Base-by-base conservation (phyloP, 2,329 filamentous ascomycete species). In the Calonectria multiphialidica region DNA sequence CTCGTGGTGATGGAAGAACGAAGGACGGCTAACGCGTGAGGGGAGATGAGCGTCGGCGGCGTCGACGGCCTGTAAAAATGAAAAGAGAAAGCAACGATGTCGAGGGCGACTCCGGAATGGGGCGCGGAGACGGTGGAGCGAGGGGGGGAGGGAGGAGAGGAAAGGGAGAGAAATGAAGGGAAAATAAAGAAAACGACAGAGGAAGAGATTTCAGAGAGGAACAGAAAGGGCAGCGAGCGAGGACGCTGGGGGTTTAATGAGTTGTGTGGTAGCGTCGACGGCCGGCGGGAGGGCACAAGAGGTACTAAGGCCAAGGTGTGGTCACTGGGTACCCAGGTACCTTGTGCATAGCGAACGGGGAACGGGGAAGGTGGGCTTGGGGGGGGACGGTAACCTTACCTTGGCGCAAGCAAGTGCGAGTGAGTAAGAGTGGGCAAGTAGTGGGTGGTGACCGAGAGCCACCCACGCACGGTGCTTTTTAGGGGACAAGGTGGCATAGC, bases 201-300 rank as follows among this genome's bases (percentile, higher is more conserved):
- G 78, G 75, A 79, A 78, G 72, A 78, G 79, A 81, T 80, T 78
- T 78, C 78, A 78, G 75, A 74, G 73, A 75, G 73, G 73, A 76
- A 75, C 68, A 70, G 75, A 78, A 69, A 64, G 69, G 73, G 72
- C 66, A 74, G 67, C 68, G 57, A 76, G 78, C 77, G 80, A 80
- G 78, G 68, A 77, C 72, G 77, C 77, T 75, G 79, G 70, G 80
- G 79, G 80, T 81, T 82, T 82, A 82, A 82, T 82, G 81, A 81
- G 74, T 74, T 75, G 74, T 78, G 77, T 75, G 77, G 78, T 76
- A 77, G 74, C 76, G 75, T 78, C 75, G 74, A 68, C 63, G 70
- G 71, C 68, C 70, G 75, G 72, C 61, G 73, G 73, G 71, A 74
- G 74, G 68, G 66, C 42, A 63, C 40, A 57, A 63, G 53, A 57